Conservation (phyloP, 2,329 filamentous ascomycete species). For the Cladobotryum protrusum region DNA sequence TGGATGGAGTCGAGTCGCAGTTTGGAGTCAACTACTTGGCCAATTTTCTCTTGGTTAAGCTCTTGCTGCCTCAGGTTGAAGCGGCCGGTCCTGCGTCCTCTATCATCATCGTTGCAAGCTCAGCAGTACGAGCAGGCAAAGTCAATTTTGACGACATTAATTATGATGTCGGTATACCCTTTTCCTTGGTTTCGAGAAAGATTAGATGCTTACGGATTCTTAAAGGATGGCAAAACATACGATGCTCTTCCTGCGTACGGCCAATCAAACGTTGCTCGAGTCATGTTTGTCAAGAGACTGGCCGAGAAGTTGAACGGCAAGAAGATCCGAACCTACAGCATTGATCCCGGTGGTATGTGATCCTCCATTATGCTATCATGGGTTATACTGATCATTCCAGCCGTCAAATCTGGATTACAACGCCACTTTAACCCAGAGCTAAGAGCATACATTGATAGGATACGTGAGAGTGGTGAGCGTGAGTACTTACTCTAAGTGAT, state of each 20-base stretch:
- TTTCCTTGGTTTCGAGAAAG: too few species aligned
- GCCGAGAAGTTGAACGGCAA: constrained; percentile 8
- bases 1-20: constrained; percentile 27
- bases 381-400: neutral
- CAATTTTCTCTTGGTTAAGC: constrained; percentile 46
- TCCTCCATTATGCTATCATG: too few species aligned
- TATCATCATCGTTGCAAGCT: constrained; percentile 7
- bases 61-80: constrained; percentile 32
- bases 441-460: neutral
- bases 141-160: constrained; percentile 8
- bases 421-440: constrained; percentile 7
- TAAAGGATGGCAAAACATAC: constrained; percentile 7
- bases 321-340: constrained; percentile 9
- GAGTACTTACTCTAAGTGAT: neutral
- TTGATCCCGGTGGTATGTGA: constrained; percentile 12
- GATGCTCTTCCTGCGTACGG: constrained; percentile 3
- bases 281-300: constrained; percentile 10
- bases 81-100: constrained; percentile 5
- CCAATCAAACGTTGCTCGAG: constrained; percentile 12
- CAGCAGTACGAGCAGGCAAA: constrained; percentile 1
- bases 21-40: constrained; percentile 47
- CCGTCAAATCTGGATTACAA: constrained; percentile 4
- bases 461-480: neutral
- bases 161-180: constrained; percentile 1
- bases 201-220: too few species aligned